Evolutionary conservation across 345 rosid genomes (phyloP), one percentile per base, ranked within the genome.

Genomic region (Jatropha curcas): DNA sequence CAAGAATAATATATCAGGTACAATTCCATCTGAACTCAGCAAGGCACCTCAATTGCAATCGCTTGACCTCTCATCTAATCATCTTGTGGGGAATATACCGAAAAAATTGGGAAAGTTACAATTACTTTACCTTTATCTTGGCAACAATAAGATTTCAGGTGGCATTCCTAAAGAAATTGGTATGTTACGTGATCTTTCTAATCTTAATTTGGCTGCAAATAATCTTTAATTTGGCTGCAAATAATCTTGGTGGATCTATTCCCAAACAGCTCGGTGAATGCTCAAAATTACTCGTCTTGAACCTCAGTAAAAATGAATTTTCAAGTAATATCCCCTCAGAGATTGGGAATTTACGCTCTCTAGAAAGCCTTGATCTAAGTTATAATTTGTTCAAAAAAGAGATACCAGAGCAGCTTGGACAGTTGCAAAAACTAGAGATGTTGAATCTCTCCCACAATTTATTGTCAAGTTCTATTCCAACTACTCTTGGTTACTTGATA

Each of bases 401-500:
- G 60, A 56, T 27, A 8, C 27, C 60, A 12, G 17, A 56, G 25
- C 33, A 27, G 84, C 19, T 82, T 37, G 76, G 73, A 25, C 59
- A 33, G 1, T 57, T 85, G 34, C 53, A 51, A 31, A 78, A 65
- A 56, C 71, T 85, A 6, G 68, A 57, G 74, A 43, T 0, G 1
- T 72, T 82, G 43, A 71, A 83, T 35, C 75, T 83, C 64, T 81
- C 84, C 35, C 71, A 82, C 78, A 84, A 84, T 52, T 24, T 66
- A 7, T 68, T 84, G 34, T 74, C 80, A 24, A 83, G 84, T 56
- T 19, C 71, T 6, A 79, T 84, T 10, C 85, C 87, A 22, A 0
- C 67, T 27, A 34, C 82, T n/a, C 65, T 84, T 52, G 34, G 46
- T 0, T 12, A 35, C 0, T 43, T 84, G 66, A 1, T 0, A 0